phyloP scores from a whole-genome alignment of 2,329 filamentous ascomycete species.

The Paraphoma sp. region DNA sequence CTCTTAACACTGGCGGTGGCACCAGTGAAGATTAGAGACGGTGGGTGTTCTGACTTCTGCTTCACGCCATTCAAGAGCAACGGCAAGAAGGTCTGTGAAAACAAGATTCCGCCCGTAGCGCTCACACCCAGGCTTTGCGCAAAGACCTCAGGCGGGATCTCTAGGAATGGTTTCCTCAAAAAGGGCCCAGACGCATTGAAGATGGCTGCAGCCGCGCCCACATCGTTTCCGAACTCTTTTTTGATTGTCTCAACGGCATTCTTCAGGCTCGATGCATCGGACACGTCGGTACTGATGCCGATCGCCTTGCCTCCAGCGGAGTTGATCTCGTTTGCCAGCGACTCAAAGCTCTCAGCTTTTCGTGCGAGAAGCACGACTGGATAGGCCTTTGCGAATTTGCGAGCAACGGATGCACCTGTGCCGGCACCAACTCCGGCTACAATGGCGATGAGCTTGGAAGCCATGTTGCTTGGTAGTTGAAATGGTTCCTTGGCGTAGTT shows the following conservation, averaged over 20 bases:
- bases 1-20: constrained; percentile 82
- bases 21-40: constrained; percentile 83
- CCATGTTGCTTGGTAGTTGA: constrained; percentile 27
- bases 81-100: constrained; percentile 75
- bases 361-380: constrained; percentile 78
- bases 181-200: constrained; percentile 72
- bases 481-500: not conserved
- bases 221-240: constrained; percentile 62
- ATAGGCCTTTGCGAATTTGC: constrained; percentile 68
- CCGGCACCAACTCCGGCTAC: constrained; percentile 77
- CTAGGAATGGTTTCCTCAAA: constrained; percentile 66
- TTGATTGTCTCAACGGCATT: constrained; percentile 69
- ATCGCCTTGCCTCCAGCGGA: constrained; percentile 71
- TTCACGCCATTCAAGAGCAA: constrained; percentile 69
- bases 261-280: constrained; percentile 61
- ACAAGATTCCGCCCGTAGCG: constrained; percentile 72
- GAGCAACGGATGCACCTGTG: constrained; percentile 68
- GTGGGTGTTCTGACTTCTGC: constrained; percentile 65
- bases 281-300: constrained; percentile 72
- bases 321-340: constrained; percentile 74
- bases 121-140: constrained; percentile 55
- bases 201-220: constrained; percentile 63
- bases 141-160: constrained; percentile 66
- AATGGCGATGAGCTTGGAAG: constrained; percentile 67
- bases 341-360: constrained; percentile 67